Evolutionary conservation across 164 flowering plant genomes (phyloP).

Genomic region (Echeveria elegans): DNA sequence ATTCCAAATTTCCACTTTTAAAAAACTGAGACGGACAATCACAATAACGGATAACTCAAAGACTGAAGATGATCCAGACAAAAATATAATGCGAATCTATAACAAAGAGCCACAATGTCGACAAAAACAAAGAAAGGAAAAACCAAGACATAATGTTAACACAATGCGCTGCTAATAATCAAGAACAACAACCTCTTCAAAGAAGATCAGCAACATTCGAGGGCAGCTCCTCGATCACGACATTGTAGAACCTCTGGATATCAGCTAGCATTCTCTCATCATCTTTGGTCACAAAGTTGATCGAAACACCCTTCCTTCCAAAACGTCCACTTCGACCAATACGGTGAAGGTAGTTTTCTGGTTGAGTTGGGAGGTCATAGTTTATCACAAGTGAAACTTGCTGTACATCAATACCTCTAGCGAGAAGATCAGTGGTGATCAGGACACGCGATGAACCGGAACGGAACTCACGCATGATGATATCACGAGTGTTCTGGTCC

Average conservation of each 20-base stretch:
- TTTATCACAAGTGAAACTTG: constrained; percentile 86
- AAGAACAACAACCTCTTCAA: constrained; percentile 17
- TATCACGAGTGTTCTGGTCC: constrained; percentile 84
- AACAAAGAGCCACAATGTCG: not conserved
- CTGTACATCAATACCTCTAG: constrained; percentile 91
- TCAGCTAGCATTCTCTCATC: constrained; percentile 77
- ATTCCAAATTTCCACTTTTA: too few species aligned
- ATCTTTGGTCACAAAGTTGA: constrained; percentile 66
- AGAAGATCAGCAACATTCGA: constrained; percentile 72
- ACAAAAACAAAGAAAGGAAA: not conserved
- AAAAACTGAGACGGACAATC: too few species aligned
- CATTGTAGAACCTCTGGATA: constrained; percentile 73
- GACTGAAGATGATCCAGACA: not conserved
- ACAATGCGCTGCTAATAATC: not conserved
- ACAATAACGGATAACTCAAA: not conserved
- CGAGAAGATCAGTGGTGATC: constrained; percentile 75
- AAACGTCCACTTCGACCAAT: constrained; percentile 85
- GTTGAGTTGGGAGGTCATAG: constrained; percentile 80
- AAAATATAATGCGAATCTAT: constrained; percentile 1
- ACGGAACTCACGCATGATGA: constrained; percentile 81
- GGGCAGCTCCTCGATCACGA: constrained; percentile 71
- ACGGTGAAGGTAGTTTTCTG: constrained; percentile 83
- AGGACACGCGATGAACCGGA: constrained; percentile 86
- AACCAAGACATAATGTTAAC: not conserved
- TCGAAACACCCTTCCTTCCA: constrained; percentile 87